Conservation (phyloP, 2,329 filamentous ascomycete species). For the Aspergillus sp. region DNA sequence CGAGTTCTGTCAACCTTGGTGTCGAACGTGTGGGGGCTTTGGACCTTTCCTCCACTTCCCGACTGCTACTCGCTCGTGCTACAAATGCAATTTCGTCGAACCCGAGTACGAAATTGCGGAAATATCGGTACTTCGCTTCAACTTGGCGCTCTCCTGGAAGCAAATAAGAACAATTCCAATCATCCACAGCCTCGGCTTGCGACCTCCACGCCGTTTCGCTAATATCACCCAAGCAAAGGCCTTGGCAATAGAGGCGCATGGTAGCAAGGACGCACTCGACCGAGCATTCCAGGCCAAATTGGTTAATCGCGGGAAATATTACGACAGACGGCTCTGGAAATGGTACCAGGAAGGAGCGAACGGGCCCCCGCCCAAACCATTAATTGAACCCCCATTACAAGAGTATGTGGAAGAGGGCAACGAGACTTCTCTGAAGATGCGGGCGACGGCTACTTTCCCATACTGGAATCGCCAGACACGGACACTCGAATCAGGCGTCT, state of each 20-base stretch:
- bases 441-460: constrained; percentile 5
- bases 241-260: neutral
- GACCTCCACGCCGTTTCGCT: neutral
- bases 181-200: neutral
- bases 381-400: neutral
- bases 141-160: neutral
- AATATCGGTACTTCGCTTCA: neutral
- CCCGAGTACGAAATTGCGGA: constrained; percentile 2
- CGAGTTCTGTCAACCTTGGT: constrained; percentile 10
- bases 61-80: constrained; percentile 6
- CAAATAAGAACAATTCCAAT: neutral
- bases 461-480: constrained; percentile 8
- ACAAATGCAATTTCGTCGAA: constrained; percentile 5
- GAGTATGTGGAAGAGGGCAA: neutral
- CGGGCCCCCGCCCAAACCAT: no score
- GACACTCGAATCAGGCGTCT: constrained; percentile 6
- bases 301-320: neutral
- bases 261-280: neutral
- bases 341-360: no score
- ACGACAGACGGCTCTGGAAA: neutral
- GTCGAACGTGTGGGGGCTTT: constrained; percentile 10
- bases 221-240: neutral
- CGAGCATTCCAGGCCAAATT: neutral
- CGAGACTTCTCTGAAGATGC: neutral
- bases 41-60: constrained; percentile 13